A percentile compares a stretch with the other conserved stretches of the same genome.
Evolutionary conservation across 2,329 filamentous ascomycete genomes (phyloP).

Genomic region (Penicillium polonicum): DNA sequence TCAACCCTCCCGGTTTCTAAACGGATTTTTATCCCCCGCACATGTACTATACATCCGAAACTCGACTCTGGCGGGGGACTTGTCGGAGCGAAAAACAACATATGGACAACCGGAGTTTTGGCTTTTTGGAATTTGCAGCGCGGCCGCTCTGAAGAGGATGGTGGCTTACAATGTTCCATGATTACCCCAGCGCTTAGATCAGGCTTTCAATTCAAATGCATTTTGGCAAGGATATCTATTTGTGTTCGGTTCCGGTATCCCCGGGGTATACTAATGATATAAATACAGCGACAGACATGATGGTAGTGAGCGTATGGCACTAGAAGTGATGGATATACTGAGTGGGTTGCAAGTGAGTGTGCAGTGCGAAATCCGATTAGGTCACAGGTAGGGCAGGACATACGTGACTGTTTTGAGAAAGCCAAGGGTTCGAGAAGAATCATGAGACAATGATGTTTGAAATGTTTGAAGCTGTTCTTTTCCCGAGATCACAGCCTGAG

Average conservation of each 20-base stretch:
- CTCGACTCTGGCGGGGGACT: slow-evolving; percentile 9
- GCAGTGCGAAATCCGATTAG: not conserved
- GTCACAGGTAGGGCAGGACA: not conserved
- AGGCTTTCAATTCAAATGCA: slow-evolving; percentile 19
- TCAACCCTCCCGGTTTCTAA: slow-evolving; percentile 94
- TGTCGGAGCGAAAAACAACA: slow-evolving; percentile 23
- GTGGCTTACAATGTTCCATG: slow-evolving; percentile 27
- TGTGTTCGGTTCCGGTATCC: slow-evolving; percentile 1
- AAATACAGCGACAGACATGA: not conserved
- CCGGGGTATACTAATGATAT: slow-evolving; percentile 5
- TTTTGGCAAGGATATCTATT: slow-evolving; percentile 5
- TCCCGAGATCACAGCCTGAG: not conserved
- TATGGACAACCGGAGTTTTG: slow-evolving; percentile 36
- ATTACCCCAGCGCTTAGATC: slow-evolving; percentile 25
- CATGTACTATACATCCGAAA: slow-evolving; percentile 34
- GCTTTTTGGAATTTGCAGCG: slow-evolving; percentile 30
- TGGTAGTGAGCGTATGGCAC: slow-evolving; percentile 17
- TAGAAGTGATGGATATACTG: slow-evolving; percentile 8
- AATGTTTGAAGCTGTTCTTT: not conserved
- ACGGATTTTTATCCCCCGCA: slow-evolving; percentile 8
- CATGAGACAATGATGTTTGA: not conserved
- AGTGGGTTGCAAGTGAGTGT: not conserved
- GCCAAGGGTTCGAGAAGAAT: not conserved
- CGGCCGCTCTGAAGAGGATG: slow-evolving; percentile 12
- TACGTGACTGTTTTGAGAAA: not conserved